Evolutionary conservation across 208 protist species (phyloP).

Genomic region (Trypanosoma mega): DNA sequence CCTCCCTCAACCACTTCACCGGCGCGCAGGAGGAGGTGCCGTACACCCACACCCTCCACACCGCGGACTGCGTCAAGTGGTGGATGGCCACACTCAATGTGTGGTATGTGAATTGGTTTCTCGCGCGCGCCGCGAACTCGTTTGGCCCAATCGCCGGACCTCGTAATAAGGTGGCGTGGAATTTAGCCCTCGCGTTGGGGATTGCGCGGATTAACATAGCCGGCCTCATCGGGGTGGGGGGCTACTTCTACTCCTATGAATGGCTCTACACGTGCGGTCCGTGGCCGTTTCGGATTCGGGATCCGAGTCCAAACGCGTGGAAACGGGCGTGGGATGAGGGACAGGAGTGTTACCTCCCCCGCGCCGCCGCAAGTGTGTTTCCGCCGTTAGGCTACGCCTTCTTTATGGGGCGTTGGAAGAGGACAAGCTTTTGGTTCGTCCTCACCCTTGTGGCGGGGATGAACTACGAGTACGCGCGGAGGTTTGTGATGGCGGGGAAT

Average conservation of each 20-base stretch:
- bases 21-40: constrained; percentile 74
- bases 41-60: constrained; percentile 80
- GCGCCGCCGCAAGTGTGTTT: constrained; percentile 63
- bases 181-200: constrained; percentile 53
- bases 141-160: constrained; percentile 50
- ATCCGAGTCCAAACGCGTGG: constrained; percentile 72
- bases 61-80: constrained; percentile 60
- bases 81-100: constrained; percentile 65
- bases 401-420: constrained; percentile 79
- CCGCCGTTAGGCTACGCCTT: constrained; percentile 77
- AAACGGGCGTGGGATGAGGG: constrained; percentile 75
- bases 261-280: constrained; percentile 87
- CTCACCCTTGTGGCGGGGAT: constrained; percentile 34
- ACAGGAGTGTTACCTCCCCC: constrained; percentile 59
- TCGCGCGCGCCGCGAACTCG: constrained; percentile 40
- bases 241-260: constrained; percentile 89
- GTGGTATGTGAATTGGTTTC: constrained; percentile 62
- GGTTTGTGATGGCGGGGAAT: constrained; percentile 56
- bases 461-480: constrained; percentile 79
- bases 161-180: constrained; percentile 61
- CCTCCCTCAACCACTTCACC: constrained; percentile 74
- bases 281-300: constrained; percentile 59
- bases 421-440: constrained; percentile 60
- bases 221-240: constrained; percentile 58
- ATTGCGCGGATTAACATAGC: constrained; percentile 65